Percentiles rank a stretch among this genome's conserved stretches.
Conservation (phyloP, 768 basidiomycete species). For the Lactarius hatsudake region DNA sequence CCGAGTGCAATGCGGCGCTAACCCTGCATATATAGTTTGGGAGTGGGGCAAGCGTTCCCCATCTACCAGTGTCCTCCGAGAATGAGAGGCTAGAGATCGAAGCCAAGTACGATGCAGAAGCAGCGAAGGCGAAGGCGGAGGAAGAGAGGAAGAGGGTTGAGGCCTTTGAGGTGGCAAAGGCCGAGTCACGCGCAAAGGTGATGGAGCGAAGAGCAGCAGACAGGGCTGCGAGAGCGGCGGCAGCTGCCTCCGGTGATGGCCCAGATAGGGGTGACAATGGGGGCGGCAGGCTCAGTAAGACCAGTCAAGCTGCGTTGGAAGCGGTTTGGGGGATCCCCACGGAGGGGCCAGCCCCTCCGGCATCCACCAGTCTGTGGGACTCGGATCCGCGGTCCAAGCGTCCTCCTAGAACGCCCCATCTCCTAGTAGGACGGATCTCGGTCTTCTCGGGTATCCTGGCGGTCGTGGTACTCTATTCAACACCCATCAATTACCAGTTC, state of each 20-base stretch:
- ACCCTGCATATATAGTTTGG: too few species aligned
- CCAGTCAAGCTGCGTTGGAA: background rate
- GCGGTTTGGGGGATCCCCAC: background rate
- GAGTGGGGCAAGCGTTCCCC: too few species aligned
- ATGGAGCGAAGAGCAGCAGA: too few species aligned
- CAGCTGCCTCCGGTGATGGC: background rate
- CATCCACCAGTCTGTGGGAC: too few species aligned
- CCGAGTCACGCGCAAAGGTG: background rate
- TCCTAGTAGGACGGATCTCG: background rate
- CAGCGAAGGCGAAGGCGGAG: background rate
- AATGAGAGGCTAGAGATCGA: background rate
- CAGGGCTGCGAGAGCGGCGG: conserved; percentile 1
- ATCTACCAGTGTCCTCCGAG: too few species aligned
- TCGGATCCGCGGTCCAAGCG: background rate
- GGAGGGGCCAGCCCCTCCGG: conserved; percentile 1
- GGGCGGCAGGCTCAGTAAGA: background rate
- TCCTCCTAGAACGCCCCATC: background rate
- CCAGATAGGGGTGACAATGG: too few species aligned
- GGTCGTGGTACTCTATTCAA: background rate
- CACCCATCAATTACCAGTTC: background rate
- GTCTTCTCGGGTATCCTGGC: background rate
- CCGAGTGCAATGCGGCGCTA: too few species aligned
- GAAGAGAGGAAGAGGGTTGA: background rate
- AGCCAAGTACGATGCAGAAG: background rate
- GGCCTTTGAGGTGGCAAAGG: background rate